Conservation (phyloP, 345 rosid genomes). For the Lenwebbia sp. region DNA sequence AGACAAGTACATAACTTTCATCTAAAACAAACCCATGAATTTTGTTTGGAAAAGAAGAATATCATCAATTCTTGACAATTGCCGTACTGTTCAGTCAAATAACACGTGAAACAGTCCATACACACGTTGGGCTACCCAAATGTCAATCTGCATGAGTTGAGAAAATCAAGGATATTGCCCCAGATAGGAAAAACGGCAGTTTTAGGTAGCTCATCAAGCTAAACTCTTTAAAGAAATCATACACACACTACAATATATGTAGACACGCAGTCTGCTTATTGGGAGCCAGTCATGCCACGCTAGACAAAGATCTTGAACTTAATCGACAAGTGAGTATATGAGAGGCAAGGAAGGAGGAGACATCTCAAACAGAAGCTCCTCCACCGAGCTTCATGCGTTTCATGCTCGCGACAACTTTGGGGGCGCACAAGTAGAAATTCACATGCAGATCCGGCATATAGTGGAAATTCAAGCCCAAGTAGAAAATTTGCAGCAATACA, state of each 20-base stretch:
- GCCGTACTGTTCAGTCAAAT: not conserved
- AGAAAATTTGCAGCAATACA: not conserved
- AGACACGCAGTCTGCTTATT: not conserved
- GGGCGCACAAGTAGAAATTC: not conserved
- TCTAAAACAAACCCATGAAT: not conserved
- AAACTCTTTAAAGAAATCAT: not conserved
- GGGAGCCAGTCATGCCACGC: not conserved
- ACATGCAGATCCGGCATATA: not conserved
- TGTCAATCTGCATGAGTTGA: not conserved
- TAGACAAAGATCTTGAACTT: not conserved
- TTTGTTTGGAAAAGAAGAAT: not conserved
- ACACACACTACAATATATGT: not conserved
- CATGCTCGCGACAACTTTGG: not conserved
- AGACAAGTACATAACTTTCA: not conserved
- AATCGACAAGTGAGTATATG: not conserved
- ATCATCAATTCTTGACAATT: not conserved
- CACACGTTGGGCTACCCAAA: not conserved
- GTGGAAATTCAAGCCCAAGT: not conserved
- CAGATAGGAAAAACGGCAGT: not conserved
- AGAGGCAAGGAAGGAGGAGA: not conserved
- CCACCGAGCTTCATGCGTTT: not conserved
- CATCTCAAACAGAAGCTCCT: not conserved
- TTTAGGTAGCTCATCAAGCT: not conserved
- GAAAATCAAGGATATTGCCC: not conserved
- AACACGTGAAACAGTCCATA: not conserved